Evolutionary conservation across 2,329 filamentous ascomycete genomes (phyloP).

Genomic region (Hymenoscyphus repandus): DNA sequence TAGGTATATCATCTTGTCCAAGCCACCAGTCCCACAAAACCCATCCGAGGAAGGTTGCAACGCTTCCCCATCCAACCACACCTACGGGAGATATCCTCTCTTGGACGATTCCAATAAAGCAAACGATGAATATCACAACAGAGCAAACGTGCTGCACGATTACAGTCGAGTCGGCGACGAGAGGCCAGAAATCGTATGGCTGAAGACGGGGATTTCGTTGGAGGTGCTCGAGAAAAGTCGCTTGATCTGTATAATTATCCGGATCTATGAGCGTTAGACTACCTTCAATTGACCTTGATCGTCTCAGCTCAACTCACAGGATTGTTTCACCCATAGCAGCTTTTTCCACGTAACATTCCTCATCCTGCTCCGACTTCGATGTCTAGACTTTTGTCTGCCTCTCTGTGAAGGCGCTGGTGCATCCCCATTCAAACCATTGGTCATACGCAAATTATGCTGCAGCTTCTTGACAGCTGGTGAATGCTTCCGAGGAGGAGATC

Average conservation of each 20-base stretch:
- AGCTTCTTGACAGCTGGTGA: slow-evolving; percentile 36
- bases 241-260: slow-evolving; percentile 98
- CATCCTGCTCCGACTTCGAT: slow-evolving; percentile 50
- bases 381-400: slow-evolving; percentile 24
- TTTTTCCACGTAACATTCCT: slow-evolving; percentile 85
- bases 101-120: slow-evolving; percentile 85
- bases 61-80: slow-evolving; percentile 78
- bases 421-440: slow-evolving; percentile 20
- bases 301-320: slow-evolving; percentile 66
- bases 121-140: slow-evolving; percentile 89
- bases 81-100: slow-evolving; percentile 85
- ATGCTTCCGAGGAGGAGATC: slow-evolving; percentile 53
- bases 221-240: slow-evolving; percentile 91
- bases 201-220: slow-evolving; percentile 90
- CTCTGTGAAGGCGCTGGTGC: slow-evolving; percentile 15
- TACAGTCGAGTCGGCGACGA: slow-evolving; percentile 90
- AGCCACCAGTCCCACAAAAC: slow-evolving; percentile 89
- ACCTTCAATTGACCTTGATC: slow-evolving; percentile 1
- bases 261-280: slow-evolving; percentile 55
- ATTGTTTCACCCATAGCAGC: slow-evolving; percentile 95
- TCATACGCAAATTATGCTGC: slow-evolving; percentile 35
- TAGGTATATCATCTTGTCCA: slow-evolving; percentile 54
- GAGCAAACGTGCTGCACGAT: slow-evolving; percentile 97
- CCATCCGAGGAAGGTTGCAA: slow-evolving; percentile 83
- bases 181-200: slow-evolving; percentile 96